phyloP scores from a whole-genome alignment of 2,329 filamentous ascomycete genomes.

The Pseudohalonectria lignicola region DNA sequence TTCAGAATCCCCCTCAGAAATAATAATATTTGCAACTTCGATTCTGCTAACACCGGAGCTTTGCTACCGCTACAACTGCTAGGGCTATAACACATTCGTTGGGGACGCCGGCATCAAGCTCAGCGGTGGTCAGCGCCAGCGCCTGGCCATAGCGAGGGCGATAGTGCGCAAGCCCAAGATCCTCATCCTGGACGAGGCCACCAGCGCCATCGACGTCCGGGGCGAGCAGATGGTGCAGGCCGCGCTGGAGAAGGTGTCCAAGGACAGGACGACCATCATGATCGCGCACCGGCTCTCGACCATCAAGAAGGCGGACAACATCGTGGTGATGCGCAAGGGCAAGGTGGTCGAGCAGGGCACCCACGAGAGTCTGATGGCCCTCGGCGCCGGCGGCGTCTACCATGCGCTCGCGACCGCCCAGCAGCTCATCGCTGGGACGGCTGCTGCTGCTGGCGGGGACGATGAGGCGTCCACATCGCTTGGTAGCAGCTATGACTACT shows the following conservation, averaged over 20 bases:
- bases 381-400: slow-evolving; percentile 49
- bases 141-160: slow-evolving; percentile 46
- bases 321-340: slow-evolving; percentile 64
- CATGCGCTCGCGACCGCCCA: slow-evolving; percentile 53
- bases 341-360: slow-evolving; percentile 61
- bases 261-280: slow-evolving; percentile 22
- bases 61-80: neutral
- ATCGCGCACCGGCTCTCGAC: slow-evolving; percentile 66
- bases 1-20: neutral
- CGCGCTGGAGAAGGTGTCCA: slow-evolving; percentile 15
- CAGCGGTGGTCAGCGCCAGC: slow-evolving; percentile 67
- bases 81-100: slow-evolving; percentile 63
- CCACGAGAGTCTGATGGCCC: slow-evolving; percentile 55
- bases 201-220: slow-evolving; percentile 39
- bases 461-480: neutral
- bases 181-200: slow-evolving; percentile 18
- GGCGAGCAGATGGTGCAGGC: slow-evolving; percentile 17
- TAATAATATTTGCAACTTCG: neutral
- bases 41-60: too few relatives aligned
- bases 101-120: slow-evolving; percentile 73
- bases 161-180: slow-evolving; percentile 17
- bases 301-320: slow-evolving; percentile 65
- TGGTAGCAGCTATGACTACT: slow-evolving; percentile 9
- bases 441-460: slow-evolving; percentile 22
- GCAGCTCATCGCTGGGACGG: slow-evolving; percentile 32